Percentiles rank a stretch among this genome's conserved stretches.
Evolutionary conservation across 2,329 filamentous ascomycete genomes (phyloP).

Genomic region (Colletotrichum echinochloae): DNA sequence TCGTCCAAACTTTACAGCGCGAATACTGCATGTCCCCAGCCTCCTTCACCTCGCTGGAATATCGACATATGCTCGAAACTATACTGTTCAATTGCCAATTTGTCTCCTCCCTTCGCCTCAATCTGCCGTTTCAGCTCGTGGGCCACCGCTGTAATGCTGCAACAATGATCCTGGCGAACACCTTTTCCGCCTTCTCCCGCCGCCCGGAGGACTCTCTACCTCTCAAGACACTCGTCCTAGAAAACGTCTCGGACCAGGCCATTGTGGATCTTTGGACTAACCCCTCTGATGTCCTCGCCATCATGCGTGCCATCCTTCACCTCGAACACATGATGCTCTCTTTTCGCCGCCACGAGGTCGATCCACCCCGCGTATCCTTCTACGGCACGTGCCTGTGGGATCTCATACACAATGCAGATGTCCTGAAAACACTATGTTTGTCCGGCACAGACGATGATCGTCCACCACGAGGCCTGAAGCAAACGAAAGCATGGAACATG

Average conservation of each 20-base stretch:
- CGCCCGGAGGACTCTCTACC: slow-evolving; percentile 58
- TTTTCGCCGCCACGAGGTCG: slow-evolving; percentile 58
- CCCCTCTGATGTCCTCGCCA: slow-evolving; percentile 62
- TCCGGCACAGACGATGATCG: slow-evolving; percentile 58
- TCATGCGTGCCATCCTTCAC: slow-evolving; percentile 55
- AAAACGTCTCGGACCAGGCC: slow-evolving; percentile 62
- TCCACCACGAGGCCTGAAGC: slow-evolving; percentile 52
- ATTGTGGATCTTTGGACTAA: slow-evolving; percentile 63
- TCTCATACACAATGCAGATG: slow-evolving; percentile 58
- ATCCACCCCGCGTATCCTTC: slow-evolving; percentile 45
- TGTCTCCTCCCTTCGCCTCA: slow-evolving; percentile 60
- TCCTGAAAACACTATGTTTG: slow-evolving; percentile 61
- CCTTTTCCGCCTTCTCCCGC: slow-evolving; percentile 60
- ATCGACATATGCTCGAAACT: slow-evolving; percentile 53
- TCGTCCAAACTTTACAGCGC: slow-evolving; percentile 57
- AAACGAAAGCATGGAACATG: slow-evolving; percentile 53
- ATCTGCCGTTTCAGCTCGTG: slow-evolving; percentile 64
- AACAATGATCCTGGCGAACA: slow-evolving; percentile 65
- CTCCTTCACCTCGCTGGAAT: slow-evolving; percentile 64
- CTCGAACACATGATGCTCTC: slow-evolving; percentile 61
- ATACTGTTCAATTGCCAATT: slow-evolving; percentile 60
- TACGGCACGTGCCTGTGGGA: slow-evolving; percentile 63
- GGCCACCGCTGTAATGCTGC: slow-evolving; percentile 58
- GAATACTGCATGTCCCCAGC: slow-evolving; percentile 61
- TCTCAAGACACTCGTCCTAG: slow-evolving; percentile 61